Evolutionary conservation across 139 green algal genomes (phyloP), one percentile per base, ranked within the genome.

Genomic region (Pseudopediastrum boryanum): DNA sequence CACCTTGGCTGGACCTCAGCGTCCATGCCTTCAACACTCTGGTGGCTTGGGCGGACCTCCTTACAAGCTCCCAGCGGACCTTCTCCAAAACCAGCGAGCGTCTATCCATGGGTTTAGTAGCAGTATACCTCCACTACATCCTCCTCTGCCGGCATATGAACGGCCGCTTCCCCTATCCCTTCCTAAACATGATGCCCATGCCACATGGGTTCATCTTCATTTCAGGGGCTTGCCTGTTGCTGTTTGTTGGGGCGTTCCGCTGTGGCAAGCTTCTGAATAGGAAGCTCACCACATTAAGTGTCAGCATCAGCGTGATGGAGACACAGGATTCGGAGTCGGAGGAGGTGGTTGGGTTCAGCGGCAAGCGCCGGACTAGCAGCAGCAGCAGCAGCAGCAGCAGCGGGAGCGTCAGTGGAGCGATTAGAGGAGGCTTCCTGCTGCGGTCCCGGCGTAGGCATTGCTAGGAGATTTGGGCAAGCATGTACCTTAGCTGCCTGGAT

Each of bases 111-210:
- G 52, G 70, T 12, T 33, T 91, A 12, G 82, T 73, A 1, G 31
- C 79, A 5, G 71, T 54, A 36, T 89, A 90, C 59, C 68, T 69
- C 29, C 41, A 33, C 46, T 89, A 81, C 73, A 69, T 87, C 27
- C 61, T 84, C 56, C 36, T 88, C 16, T 85, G 78, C 77, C 58
- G 64, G 2, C 59, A 84, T 62, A 80, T 87, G 62, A 90, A 88
- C 63, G 83, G 80, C 82, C 27, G 41, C 31, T 82, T 75, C 76
- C 76, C 76, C 8, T 94, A 94, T 79, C 90, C 90, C 59, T 82
- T 94, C 70, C 69, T 94, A 25, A 93, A 94, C 75, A 84, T 84
- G 58, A 59, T 94, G 56, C 87, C 85, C 9, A 82, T 78, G 67
- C 85, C 85, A 2, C 71, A 71, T 48, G 81, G 81, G 43, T 81